These are phyloP conservation scores for Endoconidiophora polonica DNA, from an alignment of 2,329 filamentous ascomycete species.

Conservation along the genomic window DNA sequence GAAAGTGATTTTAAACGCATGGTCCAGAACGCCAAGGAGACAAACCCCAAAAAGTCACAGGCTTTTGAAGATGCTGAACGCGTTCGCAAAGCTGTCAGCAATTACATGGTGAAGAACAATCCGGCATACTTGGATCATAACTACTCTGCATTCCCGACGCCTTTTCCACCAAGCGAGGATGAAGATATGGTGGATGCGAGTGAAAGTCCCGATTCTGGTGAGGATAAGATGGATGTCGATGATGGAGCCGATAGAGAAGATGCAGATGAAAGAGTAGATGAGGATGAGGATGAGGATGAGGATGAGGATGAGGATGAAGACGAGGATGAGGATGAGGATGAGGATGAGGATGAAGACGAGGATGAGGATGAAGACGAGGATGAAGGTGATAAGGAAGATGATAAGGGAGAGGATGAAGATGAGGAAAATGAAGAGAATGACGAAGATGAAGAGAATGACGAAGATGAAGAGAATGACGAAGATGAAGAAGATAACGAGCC, in stretches of 20 bases:
- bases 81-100: constrained; percentile 69
- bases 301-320: constrained; percentile 17
- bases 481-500: constrained; percentile 3
- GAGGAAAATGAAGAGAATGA: constrained; percentile 17
- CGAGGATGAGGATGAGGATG: constrained; percentile 6
- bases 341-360: constrained; percentile 17
- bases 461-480: constrained; percentile 9
- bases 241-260: constrained; percentile 18
- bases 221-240: constrained; percentile 9
- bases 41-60: constrained; percentile 54
- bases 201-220: constrained; percentile 15
- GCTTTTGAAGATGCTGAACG: constrained; percentile 74
- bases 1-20: constrained; percentile 81
- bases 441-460: constrained; percentile 18
- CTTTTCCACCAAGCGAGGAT: constrained; percentile 41
- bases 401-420: constrained; percentile 2
- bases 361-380: constrained; percentile 19
- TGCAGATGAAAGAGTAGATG: constrained; percentile 20
- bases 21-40: constrained; percentile 75
- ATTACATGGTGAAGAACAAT: constrained; percentile 75
- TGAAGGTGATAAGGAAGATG: constrained; percentile 10
- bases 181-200: constrained; percentile 21
- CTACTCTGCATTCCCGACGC: constrained; percentile 59
- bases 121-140: constrained; percentile 55
- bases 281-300: constrained; percentile 18